These are phyloP conservation scores for Bipolaris oryzae DNA, from an alignment of 2,329 filamentous ascomycete genomes.

Conservation along the genomic window DNA sequence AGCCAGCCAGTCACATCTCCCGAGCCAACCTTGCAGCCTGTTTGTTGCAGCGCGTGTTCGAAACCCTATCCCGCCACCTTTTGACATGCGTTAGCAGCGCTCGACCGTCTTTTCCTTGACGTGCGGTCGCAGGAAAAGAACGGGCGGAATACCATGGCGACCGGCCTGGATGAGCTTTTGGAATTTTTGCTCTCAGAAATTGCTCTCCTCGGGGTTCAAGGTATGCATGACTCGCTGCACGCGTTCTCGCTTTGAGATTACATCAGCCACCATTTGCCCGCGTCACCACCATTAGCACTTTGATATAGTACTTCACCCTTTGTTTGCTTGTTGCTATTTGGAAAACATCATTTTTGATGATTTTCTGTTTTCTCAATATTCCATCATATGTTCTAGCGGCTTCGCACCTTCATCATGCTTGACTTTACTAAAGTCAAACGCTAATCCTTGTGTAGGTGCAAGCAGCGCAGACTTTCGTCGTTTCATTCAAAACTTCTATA, in stretches of 20 bases:
- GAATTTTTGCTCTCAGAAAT: constrained; percentile 65
- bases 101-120: constrained; percentile 13
- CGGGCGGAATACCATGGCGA: constrained; percentile 34
- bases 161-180: constrained; percentile 62
- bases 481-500: constrained; percentile 48
- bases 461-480: constrained; percentile 49
- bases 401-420: not conserved
- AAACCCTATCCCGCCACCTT: constrained; percentile 20
- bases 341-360: not conserved
- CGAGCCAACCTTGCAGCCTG: constrained; percentile 8
- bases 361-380: not conserved
- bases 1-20: constrained; percentile 13
- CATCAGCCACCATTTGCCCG: constrained; percentile 1
- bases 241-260: constrained; percentile 10
- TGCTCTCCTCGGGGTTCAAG: constrained; percentile 63
- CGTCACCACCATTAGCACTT: constrained; percentile 1
- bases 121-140: constrained; percentile 25
- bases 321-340: not conserved
- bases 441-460: constrained; percentile 42
- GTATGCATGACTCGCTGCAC: constrained; percentile 51
- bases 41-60: constrained; percentile 27
- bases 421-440: not conserved
- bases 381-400: not conserved
- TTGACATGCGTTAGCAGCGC: constrained; percentile 21
- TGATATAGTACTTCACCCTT: not conserved